Percentiles rank a stretch among this genome's conserved stretches.
phyloP scores from a whole-genome alignment of 805 yeast species.

The Wickerhamomyces mucosus region DNA sequence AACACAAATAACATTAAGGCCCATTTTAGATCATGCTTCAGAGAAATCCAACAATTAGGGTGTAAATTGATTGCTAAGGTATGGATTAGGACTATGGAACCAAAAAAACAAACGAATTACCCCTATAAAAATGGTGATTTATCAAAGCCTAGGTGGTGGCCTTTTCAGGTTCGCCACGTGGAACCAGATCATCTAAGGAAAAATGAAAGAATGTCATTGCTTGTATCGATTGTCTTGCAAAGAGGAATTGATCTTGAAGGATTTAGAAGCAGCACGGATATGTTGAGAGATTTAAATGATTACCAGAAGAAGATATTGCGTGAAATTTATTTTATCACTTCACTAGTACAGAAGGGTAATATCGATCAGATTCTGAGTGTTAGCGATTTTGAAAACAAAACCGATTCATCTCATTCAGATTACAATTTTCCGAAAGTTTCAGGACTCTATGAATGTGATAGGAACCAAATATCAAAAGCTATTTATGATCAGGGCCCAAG shows the following conservation, averaged over 20 bases:
- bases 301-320: conserved; percentile 5
- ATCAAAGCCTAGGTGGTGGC: conserved; percentile 68
- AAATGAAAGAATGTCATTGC: conserved; percentile 40
- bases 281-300: not conserved
- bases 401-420: no score
- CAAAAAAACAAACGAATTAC: conserved; percentile 49
- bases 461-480: no score
- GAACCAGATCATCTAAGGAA: conserved; percentile 71
- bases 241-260: conserved; percentile 3
- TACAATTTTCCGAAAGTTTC: no score
- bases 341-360: no score
- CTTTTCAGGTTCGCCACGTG: conserved; percentile 41
- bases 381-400: no score
- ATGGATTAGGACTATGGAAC: conserved; percentile 61
- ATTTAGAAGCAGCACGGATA: conserved; percentile 1
- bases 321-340: conserved; percentile 12
- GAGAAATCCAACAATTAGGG: conserved; percentile 28
- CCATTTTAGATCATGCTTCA: conserved; percentile 10
- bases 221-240: conserved; percentile 30
- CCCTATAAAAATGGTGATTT: conserved; percentile 50
- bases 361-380: no score
- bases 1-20: no score
- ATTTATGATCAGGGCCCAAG: no score
- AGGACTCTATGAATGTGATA: no score
- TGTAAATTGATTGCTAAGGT: conserved; percentile 57